Evolutionary conservation across 306 rosid genomes (phyloP).

Genomic region (Medicago arabica): DNA sequence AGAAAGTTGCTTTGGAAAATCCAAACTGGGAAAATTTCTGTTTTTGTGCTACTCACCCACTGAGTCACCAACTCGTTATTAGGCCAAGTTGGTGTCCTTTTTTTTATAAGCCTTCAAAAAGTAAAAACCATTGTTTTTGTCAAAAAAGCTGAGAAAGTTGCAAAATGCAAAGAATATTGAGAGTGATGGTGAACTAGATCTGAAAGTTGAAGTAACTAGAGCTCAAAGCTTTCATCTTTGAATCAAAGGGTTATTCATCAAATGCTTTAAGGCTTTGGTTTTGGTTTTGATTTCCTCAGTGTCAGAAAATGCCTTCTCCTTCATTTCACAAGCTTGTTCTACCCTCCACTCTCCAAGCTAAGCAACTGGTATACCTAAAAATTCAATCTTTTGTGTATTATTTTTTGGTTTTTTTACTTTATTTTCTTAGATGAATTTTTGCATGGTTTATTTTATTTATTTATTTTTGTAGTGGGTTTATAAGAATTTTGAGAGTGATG

Average conservation of each 20-base stretch:
- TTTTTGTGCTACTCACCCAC: constrained; percentile 44
- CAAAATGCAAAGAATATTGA: constrained; percentile 32
- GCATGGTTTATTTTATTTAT: neutral
- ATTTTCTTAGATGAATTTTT: constrained; percentile 20
- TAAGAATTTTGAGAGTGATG: constrained; percentile 39
- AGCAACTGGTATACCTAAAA: constrained; percentile 70
- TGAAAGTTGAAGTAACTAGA: constrained; percentile 42
- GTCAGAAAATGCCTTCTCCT: constrained; percentile 69
- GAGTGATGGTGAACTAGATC: constrained; percentile 55
- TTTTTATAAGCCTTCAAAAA: constrained; percentile 36
- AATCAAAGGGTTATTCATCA: constrained; percentile 38
- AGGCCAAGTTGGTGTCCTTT: constrained; percentile 55
- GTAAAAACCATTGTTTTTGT: constrained; percentile 60
- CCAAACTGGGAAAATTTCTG: constrained; percentile 18
- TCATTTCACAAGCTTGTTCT: constrained; percentile 85
- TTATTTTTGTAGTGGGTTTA: constrained; percentile 20
- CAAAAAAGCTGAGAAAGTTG: constrained; percentile 54
- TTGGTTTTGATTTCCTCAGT: constrained; percentile 26
- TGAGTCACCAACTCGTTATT: constrained; percentile 57
- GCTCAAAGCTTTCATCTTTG: constrained; percentile 46
- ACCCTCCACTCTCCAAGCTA: constrained; percentile 66
- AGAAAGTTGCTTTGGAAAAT: constrained; percentile 27
- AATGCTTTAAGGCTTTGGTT: constrained; percentile 42
- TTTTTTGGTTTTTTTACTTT: neutral
- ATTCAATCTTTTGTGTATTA: neutral